These are phyloP conservation scores for Astragalus membranaceus DNA, from an alignment of 306 rosid species.

Conservation along the genomic window DNA sequence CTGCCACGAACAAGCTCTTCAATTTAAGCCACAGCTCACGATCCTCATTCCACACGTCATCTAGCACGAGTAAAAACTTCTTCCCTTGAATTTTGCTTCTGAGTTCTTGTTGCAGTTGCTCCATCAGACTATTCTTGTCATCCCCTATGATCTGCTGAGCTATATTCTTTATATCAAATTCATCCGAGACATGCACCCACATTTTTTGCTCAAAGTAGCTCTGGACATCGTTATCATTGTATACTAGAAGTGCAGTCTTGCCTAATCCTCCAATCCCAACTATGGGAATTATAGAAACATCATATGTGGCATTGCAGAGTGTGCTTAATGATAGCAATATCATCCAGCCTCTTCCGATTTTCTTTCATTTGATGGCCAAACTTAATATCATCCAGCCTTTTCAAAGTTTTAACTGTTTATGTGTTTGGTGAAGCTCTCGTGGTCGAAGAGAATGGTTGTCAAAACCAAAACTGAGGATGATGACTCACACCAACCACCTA, in stretches of 20 bases:
- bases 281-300: conserved; percentile 23
- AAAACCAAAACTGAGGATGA: conserved; percentile 71
- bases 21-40: conserved; percentile 6
- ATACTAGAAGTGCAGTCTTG: conserved; percentile 34
- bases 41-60: conserved; percentile 34
- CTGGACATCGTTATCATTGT: not conserved
- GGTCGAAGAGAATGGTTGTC: conserved; percentile 99
- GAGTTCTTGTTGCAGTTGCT: conserved; percentile 1
- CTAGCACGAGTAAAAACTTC: conserved; percentile 35
- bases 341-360: conserved; percentile 18
- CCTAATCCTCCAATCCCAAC: conserved; percentile 44
- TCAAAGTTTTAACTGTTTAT: conserved; percentile 28
- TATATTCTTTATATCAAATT: conserved; percentile 25
- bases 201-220: conserved; percentile 12
- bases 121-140: not conserved
- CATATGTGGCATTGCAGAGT: not conserved
- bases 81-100: conserved; percentile 12
- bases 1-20: conserved; percentile 15
- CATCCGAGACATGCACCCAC: conserved; percentile 44
- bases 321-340: conserved; percentile 10
- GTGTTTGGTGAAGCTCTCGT: conserved; percentile 72
- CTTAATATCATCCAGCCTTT: not conserved
- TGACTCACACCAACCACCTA: conserved; percentile 54
- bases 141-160: conserved; percentile 19
- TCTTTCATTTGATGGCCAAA: conserved; percentile 24